Base-by-base conservation (phyloP, 768 basidiomycete species). In the Punctularia strigosozonata region DNA sequence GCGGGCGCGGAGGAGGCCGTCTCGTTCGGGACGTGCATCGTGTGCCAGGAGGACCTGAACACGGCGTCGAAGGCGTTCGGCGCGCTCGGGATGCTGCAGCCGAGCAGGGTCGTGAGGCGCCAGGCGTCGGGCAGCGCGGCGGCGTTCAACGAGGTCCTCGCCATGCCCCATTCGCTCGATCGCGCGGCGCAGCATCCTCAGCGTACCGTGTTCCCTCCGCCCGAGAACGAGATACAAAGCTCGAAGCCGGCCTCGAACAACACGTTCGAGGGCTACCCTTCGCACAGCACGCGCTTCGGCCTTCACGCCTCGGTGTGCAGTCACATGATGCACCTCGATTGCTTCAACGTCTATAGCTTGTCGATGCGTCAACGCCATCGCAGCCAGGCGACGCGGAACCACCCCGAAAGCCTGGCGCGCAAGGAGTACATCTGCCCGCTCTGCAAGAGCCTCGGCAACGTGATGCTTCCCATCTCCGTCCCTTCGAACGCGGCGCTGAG, bases 371-470 rank as follows among this genome's bases (percentile, higher is more conserved):
- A 84, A 44, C 81, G 92, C 10, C 90, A 94, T 53, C 73, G 84
- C 6, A 69, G 81, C 0, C 94, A 98, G 49, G 77, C 85, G 4
- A 89, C 89, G 5, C 66, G 95, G 26, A 89, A 91, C 46, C 94
- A 95, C 52, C 92, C 95, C 0, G 94, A 98, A 55, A 84, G 78
- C 50, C 88, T 91, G n/a, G 77, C 83, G 13, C 73, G 95, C 28
- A 83, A 84, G 48, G 95, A 99, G 51, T 98, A 81, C 61, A 85
- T 97, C 34, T 99, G 95, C 49, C 95, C 95, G 1, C 63, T 99
- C 4, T 99, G 95, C 66, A 98, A 98, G 61, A 90, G 87, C 49
- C 66, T 97, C 5, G 91, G 94, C 3, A 99, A 99, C 56, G 77
- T 90, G 22, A 80, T 99, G 30, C 68, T 99, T 1, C 95, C 95